A percentile compares a stretch with the other conserved stretches of the same genome.
These are phyloP conservation scores for Pseudozyma sp. DNA, from an alignment of 1,284 basidiomycete species.

Conservation along the genomic window DNA sequence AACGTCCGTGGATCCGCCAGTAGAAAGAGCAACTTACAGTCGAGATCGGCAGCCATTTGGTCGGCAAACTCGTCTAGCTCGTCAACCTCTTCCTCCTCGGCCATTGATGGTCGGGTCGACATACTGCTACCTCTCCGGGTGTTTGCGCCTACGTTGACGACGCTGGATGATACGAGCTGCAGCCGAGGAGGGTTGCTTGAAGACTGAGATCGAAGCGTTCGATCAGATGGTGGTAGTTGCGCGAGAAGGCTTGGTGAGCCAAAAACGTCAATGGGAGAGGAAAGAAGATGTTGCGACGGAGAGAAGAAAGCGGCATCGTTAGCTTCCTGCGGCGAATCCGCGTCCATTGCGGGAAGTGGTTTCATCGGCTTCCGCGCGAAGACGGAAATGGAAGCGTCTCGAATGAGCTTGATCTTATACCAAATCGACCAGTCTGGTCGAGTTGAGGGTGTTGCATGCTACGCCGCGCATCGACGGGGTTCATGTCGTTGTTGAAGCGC, in stretches of 20 bases:
- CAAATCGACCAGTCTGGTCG: neutral
- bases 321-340: neutral
- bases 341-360: conserved; percentile 5
- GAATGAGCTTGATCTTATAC: conserved; percentile 20
- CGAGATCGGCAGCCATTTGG: conserved; percentile 3
- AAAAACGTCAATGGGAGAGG: conserved; percentile 27
- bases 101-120: neutral
- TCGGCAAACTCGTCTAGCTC: conserved; percentile 27
- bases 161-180: conserved; percentile 12
- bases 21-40: conserved; percentile 11
- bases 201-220: conserved; percentile 7
- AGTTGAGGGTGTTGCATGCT: too few species aligned
- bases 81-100: conserved; percentile 11
- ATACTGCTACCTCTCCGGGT: neutral
- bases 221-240: conserved; percentile 2
- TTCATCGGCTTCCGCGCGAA: conserved; percentile 3
- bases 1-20: too few species aligned
- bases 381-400: neutral
- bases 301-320: conserved; percentile 4
- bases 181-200: conserved; percentile 5
- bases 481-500: too few species aligned
- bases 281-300: conserved; percentile 3
- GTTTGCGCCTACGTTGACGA: neutral
- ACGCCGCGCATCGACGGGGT: too few species aligned
- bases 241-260: conserved; percentile 10